These are phyloP conservation scores for Epichloe sibirici DNA, from an alignment of 2,329 filamentous ascomycete species.

Conservation along the genomic window DNA sequence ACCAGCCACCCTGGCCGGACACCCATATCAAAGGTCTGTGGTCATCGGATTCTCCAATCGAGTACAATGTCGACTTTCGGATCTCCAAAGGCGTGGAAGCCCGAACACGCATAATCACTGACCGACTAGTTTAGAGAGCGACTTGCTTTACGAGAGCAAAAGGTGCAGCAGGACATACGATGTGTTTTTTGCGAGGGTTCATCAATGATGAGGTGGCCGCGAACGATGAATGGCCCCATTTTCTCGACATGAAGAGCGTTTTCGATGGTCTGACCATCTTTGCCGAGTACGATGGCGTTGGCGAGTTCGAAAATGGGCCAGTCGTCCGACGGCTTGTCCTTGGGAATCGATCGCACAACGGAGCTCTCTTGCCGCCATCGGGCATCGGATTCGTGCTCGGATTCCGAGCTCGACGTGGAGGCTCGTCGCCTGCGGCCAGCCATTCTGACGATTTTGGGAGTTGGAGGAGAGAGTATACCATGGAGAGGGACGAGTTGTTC, in stretches of 20 bases:
- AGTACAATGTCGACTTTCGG: slow-evolving; percentile 33
- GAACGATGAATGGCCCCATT: slow-evolving; percentile 48
- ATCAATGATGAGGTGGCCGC: slow-evolving; percentile 44
- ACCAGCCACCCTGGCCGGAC: slow-evolving; percentile 48
- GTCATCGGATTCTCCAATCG: slow-evolving; percentile 39
- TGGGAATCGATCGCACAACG: slow-evolving; percentile 18
- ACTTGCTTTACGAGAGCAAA: not conserved
- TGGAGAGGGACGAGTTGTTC: not conserved
- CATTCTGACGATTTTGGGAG: slow-evolving; percentile 17
- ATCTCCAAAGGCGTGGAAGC: slow-evolving; percentile 37
- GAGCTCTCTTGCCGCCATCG: slow-evolving; percentile 23
- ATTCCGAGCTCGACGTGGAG: slow-evolving; percentile 34
- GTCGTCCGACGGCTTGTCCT: slow-evolving; percentile 27
- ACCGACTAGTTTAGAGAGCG: not conserved
- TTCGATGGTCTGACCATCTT: slow-evolving; percentile 39
- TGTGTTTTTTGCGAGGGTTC: slow-evolving; percentile 24
- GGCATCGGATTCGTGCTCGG: slow-evolving; percentile 24
- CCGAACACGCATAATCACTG: slow-evolving; percentile 22
- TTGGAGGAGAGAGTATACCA: not conserved
- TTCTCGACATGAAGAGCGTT: slow-evolving; percentile 50
- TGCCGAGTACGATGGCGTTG: slow-evolving; percentile 46
- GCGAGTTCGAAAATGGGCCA: slow-evolving; percentile 51
- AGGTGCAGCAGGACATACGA: slow-evolving; percentile 19
- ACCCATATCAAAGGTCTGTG: slow-evolving; percentile 53
- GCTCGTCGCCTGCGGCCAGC: slow-evolving; percentile 26